Evolutionary conservation across 208 protist species (phyloP), one percentile per base, ranked within the genome.

Genomic region (Leishmania arabica): DNA sequence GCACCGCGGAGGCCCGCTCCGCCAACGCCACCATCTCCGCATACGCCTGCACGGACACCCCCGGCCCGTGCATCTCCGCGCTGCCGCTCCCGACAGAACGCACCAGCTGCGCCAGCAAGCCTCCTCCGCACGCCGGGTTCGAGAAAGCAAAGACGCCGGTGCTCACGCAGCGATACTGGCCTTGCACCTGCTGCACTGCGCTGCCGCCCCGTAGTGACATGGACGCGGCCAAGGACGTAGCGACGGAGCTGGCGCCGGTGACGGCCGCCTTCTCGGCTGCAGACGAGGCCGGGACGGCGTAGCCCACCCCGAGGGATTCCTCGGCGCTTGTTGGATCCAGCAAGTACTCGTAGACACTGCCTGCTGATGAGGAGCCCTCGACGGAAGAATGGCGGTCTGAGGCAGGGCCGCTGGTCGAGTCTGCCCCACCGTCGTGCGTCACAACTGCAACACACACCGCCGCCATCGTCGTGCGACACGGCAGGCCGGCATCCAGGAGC

Each of bases 381-480:
- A 70, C 24, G 19, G 34, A 27, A 34, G 27, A 49, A 42, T 3
- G 42, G 69, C 21, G n/a, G 27, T 64, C 54, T 47, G 49, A 0
- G 21, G 68, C 24, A 51, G 40, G 24, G 68, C 68, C 17, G 17
- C 21, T 34, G 68, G 19, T 72, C 68, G 42, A 72, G 68, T 72
- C 68, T 31, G 68, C 68, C 27, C n/a, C 80, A 24, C 31, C 78
- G 9, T 7, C 78, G 34, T 72, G 77, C 11, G 58, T 49, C 56
- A 89, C 40, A 56, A 79, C 86, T 2, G 86, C 82, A 9, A 97
- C 77, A 42, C 77, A 86, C 6, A 96, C 90, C 1, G 95, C 95
- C 1, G 94, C 94, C 65, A 95, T 83, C n/a, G 92, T 95, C 13
- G 90, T 96, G 45, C 90, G 91, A 75, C 95, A 95, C 68, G 94